These are phyloP conservation scores for Stephanodiscus triporus DNA, from an alignment of 108 stramenopile species.

Conservation along the genomic window DNA sequence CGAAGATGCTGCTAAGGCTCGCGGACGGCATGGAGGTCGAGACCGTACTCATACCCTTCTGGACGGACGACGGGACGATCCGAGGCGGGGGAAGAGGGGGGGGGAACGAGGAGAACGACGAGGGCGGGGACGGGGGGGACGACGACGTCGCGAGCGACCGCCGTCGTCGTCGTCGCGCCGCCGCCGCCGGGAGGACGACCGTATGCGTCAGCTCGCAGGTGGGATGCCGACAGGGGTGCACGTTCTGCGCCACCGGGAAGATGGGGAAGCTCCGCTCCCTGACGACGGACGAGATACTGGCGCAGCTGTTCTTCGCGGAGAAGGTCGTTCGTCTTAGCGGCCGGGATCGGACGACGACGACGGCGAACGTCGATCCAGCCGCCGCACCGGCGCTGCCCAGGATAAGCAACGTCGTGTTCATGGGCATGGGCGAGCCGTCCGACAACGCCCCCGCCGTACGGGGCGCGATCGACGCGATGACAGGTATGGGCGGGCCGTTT, in stretches of 20 bases:
- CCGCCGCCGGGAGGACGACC: conserved; percentile 43
- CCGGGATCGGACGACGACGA: conserved; percentile 12
- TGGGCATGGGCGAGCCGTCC: conserved; percentile 90
- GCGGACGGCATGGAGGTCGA: conserved; percentile 47
- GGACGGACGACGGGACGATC: conserved; percentile 7
- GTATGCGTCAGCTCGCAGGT: conserved; percentile 88
- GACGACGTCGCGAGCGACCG: neutral
- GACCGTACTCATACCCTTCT: conserved; percentile 44
- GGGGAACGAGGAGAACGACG: neutral
- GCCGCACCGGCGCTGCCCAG: conserved; percentile 22
- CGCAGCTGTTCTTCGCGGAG: conserved; percentile 76
- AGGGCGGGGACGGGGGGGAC: neutral
- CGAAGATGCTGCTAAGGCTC: conserved; percentile 40
- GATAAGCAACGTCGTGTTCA: conserved; percentile 80
- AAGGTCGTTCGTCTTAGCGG: conserved; percentile 57
- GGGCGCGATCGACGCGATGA: conserved; percentile 54
- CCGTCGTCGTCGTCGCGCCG: too few relatives aligned
- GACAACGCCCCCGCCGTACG: conserved; percentile 68
- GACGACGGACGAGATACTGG: conserved; percentile 73
- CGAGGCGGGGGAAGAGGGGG: too few relatives aligned
- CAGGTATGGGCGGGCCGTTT: conserved; percentile 52
- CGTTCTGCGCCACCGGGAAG: conserved; percentile 85
- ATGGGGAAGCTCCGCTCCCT: conserved; percentile 83
- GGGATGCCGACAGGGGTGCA: conserved; percentile 87
- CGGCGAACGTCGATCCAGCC: too few relatives aligned